phyloP scores from a whole-genome alignment of 768 basidiomycete genomes.

The Pholiota conissans region DNA sequence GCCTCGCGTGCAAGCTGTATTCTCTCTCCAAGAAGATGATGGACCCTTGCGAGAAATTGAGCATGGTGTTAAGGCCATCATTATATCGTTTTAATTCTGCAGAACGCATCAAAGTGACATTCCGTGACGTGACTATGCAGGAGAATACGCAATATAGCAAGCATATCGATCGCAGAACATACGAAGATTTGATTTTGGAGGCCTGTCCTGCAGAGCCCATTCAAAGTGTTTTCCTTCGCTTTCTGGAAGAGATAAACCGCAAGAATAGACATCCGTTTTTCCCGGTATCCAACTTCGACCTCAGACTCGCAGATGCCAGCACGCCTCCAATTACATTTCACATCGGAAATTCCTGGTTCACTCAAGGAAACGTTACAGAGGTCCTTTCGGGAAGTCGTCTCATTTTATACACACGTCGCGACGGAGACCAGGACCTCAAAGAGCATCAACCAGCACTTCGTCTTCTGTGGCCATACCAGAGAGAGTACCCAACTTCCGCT shows the following conservation, averaged over 20 bases:
- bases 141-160: background rate
- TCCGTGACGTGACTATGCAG: background rate
- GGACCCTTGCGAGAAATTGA: background rate
- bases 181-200: background rate
- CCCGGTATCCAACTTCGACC: background rate
- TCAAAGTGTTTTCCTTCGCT: background rate
- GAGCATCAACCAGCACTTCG: background rate
- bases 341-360: background rate
- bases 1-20: background rate
- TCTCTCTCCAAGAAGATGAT: background rate
- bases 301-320: background rate
- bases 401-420: background rate
- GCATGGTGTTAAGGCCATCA: background rate
- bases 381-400: background rate
- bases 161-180: background rate
- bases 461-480: background rate
- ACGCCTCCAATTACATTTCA: background rate
- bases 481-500: background rate
- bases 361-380: background rate
- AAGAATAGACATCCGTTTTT: constrained; percentile 2
- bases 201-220: background rate
- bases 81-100: background rate
- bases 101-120: background rate
- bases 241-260: background rate
- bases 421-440: background rate